Evolutionary conservation across 2,329 filamentous ascomycete genomes (phyloP).

Genomic region (Ceratocystis diversiconidia): DNA sequence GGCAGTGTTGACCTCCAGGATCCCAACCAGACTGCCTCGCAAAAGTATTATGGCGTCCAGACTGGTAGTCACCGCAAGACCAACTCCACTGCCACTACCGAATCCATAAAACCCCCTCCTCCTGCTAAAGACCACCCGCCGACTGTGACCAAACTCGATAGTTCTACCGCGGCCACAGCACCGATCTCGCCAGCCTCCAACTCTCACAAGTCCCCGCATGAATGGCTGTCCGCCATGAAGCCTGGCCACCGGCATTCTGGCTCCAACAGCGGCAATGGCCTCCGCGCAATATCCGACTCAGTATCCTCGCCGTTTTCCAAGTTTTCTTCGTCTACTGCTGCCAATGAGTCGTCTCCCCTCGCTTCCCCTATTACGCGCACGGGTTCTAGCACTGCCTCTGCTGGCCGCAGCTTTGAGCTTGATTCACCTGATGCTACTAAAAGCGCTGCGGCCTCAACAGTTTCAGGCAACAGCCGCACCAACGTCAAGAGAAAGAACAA

Average conservation of each 20-base stretch:
- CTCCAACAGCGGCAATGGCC: constrained; percentile 26
- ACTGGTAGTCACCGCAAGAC: constrained; percentile 39
- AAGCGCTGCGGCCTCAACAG: constrained; percentile 31
- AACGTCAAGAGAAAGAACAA: constrained; percentile 56
- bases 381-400: constrained; percentile 57
- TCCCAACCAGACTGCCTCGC: constrained; percentile 41
- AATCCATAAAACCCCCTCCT: constrained; percentile 37
- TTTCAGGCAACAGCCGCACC: constrained; percentile 33
- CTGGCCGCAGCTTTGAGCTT: constrained; percentile 58
- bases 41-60: constrained; percentile 53
- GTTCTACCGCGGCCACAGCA: constrained; percentile 26
- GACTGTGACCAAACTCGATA: constrained; percentile 47
- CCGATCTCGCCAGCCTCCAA: constrained; percentile 33
- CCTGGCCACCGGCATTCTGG: constrained; percentile 30
- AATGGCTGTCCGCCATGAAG: constrained; percentile 42
- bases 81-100: constrained; percentile 44
- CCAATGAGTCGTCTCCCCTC: constrained; percentile 36
- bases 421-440: constrained; percentile 56
- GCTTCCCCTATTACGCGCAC: constrained; percentile 54
- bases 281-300: constrained; percentile 68
- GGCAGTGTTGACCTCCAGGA: constrained; percentile 62
- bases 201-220: constrained; percentile 33
- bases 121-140: constrained; percentile 42
- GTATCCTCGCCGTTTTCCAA: constrained; percentile 31
- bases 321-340: constrained; percentile 30